Conservation (phyloP, 768 basidiomycete species). For the Hericium rajendrae region DNA sequence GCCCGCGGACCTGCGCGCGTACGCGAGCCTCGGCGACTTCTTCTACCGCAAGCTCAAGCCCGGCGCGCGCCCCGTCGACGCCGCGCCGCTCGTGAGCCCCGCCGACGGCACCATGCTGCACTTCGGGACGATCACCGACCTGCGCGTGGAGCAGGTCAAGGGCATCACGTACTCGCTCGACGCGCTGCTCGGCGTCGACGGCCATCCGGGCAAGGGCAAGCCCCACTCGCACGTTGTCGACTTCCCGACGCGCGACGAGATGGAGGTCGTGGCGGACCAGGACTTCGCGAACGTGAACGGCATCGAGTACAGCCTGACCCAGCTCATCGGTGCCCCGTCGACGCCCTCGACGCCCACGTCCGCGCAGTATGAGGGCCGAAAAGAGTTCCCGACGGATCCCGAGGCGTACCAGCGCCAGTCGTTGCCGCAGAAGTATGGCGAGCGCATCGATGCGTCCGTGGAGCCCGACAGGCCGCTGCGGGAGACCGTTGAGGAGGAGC, state of each 20-base stretch:
- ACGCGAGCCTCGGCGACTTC: conserved; percentile 87
- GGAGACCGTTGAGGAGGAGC: conserved; percentile 56
- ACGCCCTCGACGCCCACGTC: conserved; percentile 26
- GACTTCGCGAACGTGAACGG: conserved; percentile 97
- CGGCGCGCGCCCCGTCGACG: conserved; percentile 69
- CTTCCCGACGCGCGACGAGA: conserved; percentile 33
- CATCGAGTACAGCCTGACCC: conserved; percentile 88
- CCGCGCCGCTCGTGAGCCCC: conserved; percentile 62
- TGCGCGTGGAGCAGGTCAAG: conserved; percentile 91
- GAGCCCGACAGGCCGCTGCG: conserved; percentile 40
- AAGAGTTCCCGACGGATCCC: conserved; percentile 12
- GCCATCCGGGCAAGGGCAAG: conserved; percentile 11
- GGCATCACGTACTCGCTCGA: conserved; percentile 96
- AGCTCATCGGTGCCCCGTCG: conserved; percentile 64
- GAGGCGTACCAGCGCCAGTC: conserved; percentile 12
- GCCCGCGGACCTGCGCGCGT: conserved; percentile 62
- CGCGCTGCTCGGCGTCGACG: conserved; percentile 75
- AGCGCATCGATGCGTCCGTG: conserved; percentile 69
- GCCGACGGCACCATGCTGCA: conserved; percentile 92
- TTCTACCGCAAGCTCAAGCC: conserved; percentile 85
- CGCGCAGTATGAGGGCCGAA: conserved; percentile 6
- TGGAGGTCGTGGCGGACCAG: conserved; percentile 65
- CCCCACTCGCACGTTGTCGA: conserved; percentile 32
- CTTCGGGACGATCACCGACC: conserved; percentile 73
- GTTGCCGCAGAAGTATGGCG: conserved; percentile 46